These are phyloP conservation scores for Irpex rosettiformis DNA, from an alignment of 1,284 basidiomycete genomes.

Conservation along the genomic window DNA sequence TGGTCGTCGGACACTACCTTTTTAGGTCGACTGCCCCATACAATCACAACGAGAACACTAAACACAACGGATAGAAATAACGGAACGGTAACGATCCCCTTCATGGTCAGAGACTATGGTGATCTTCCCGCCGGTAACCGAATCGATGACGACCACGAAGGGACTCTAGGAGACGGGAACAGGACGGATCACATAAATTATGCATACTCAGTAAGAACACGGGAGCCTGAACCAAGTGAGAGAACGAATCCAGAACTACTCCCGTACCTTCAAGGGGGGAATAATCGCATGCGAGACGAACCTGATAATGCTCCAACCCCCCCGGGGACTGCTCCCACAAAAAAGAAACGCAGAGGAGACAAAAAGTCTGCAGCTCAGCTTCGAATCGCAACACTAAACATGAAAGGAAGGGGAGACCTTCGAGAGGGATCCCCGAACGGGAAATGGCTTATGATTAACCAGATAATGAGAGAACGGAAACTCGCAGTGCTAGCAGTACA, in stretches of 20 bases:
- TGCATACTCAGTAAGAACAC: too few species aligned
- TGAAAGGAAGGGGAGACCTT: constrained; percentile 2
- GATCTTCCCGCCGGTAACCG: neutral
- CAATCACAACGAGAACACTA: neutral
- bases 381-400: neutral
- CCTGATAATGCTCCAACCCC: neutral
- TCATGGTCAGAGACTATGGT: neutral
- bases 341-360: neutral
- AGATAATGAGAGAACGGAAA: neutral
- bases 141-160: neutral
- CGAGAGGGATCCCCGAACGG: neutral
- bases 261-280: neutral
- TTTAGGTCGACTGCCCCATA: neutral
- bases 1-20: neutral
- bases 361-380: neutral
- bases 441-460: neutral
- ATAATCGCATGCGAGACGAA: neutral
- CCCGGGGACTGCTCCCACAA: neutral
- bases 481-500: neutral
- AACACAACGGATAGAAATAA: neutral
- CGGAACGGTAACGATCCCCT: neutral
- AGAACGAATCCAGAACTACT: neutral
- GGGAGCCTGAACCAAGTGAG: neutral
- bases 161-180: neutral
- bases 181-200: neutral